Conservation (phyloP, 2,329 filamentous ascomycete species). For the Penicillium capsulatum region DNA sequence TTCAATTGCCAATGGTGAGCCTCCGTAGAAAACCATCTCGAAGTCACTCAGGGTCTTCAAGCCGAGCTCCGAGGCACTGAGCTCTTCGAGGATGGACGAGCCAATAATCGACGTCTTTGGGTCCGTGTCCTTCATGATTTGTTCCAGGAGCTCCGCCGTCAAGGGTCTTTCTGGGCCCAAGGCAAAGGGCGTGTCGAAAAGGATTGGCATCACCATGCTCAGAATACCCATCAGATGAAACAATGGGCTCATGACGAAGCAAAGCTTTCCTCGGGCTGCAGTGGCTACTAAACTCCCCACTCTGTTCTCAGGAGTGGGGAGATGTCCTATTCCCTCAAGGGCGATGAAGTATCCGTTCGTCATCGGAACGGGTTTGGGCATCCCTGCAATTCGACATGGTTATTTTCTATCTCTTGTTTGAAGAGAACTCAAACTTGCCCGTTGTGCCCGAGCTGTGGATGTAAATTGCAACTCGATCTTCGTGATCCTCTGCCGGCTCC, state of each 20-base stretch:
- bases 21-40: constrained; percentile 16
- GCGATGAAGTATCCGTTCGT: constrained; percentile 26
- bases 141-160: constrained; percentile 20
- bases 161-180: constrained; percentile 25
- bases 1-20: constrained; percentile 18
- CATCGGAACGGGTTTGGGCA: constrained; percentile 31
- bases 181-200: constrained; percentile 17
- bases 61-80: constrained; percentile 19
- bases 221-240: constrained; percentile 30
- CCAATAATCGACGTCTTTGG: constrained; percentile 21
- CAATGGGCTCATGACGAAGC: constrained; percentile 15
- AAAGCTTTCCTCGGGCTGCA: no score
- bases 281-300: constrained; percentile 5
- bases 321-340: constrained; percentile 7
- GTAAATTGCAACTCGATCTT: constrained; percentile 24
- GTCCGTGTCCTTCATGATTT: constrained; percentile 14
- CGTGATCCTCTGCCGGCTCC: constrained; percentile 21
- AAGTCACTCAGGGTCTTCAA: constrained; percentile 9
- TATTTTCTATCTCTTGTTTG: not conserved
- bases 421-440: constrained; percentile 18
- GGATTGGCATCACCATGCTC: constrained; percentile 16
- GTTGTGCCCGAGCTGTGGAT: constrained; percentile 40
- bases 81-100: constrained; percentile 27
- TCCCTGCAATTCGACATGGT: constrained; percentile 28
- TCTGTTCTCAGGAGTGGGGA: constrained; percentile 17